Evolutionary conservation across 2,329 filamentous ascomycete species (phyloP), one percentile per base, ranked within the genome.

Genomic region (Lecanoromycetidae sp.): DNA sequence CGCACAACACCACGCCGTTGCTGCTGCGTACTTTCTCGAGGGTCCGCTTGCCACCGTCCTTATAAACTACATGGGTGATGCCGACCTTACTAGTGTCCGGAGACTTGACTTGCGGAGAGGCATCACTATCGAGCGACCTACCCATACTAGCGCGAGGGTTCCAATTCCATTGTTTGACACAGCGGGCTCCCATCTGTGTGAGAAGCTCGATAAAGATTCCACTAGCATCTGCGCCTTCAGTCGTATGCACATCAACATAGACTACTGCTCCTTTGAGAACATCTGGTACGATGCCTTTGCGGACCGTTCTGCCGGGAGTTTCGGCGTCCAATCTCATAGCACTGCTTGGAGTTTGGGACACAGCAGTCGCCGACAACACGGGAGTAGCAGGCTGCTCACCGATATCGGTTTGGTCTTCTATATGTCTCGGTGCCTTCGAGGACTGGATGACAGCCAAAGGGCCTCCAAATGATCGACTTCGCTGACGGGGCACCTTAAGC

Each of bases 11-110:
- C 25, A 84, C 71, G 5, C 85, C 85, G 12, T 76, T 73, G 32
- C 77, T 80, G 56, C 82, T 75, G 48, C 79, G 73, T 5, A 90
- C 82, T 64, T 87, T 93, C 60, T 93, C 82, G 54, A 94, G 65
- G 0, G 87, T 94, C 22, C 81, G 73, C 58, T 82, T 80, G 34
- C 80, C 80, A 37, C 87, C 87, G 58, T 94, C 87, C 62, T 94
- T 94, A 70, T 80, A 94, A 5, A 94, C 78, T 6, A 94, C 84
- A 59, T 94, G 87, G 0, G 87, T 94, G 57, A 94, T 85, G 4
- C 81, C 83, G 50, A 86, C 69, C 60, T 79, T 82, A 40, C 58
- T 57, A 40, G 62, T 60, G n/a, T 53, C 56, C 2, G 40, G 29
- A 6, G 51, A 51, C 19, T n/a, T 10, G 20, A 20, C 39, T 38